A percentile compares a stretch with the other conserved stretches of the same genome.
phyloP scores from a whole-genome alignment of 2,329 filamentous ascomycete genomes.

The Albifimbria verrucaria region DNA sequence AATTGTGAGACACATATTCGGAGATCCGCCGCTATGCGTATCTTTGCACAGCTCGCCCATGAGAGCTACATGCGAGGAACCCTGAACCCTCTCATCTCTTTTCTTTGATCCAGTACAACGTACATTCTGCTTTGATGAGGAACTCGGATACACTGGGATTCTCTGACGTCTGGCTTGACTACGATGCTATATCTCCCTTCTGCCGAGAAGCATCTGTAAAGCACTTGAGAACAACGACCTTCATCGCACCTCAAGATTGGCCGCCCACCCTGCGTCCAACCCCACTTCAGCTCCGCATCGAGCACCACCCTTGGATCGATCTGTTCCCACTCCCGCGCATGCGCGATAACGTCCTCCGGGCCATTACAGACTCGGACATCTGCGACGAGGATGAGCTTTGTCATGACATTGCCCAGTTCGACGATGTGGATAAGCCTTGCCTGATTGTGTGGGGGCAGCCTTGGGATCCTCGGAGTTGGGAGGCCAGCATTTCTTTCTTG shows the following conservation, averaged over 20 bases:
- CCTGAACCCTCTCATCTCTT: not conserved
- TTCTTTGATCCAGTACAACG: not conserved
- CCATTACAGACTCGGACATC: not conserved
- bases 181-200: not conserved
- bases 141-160: slow-evolving; percentile 1
- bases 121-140: not conserved
- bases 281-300: not conserved
- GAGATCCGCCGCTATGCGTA: not conserved
- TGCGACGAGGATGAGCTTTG: slow-evolving; percentile 20
- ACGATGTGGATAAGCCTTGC: not conserved
- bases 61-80: not conserved
- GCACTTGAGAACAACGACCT: not conserved
- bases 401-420: slow-evolving; percentile 4
- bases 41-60: not conserved
- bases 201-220: not conserved
- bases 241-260: not conserved
- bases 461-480: not conserved
- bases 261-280: not conserved
- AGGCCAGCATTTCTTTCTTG: not conserved
- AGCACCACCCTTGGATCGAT: slow-evolving; percentile 34
- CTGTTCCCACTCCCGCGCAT: slow-evolving; percentile 29
- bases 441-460: not conserved
- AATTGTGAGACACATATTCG: too few species aligned
- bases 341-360: slow-evolving; percentile 27
- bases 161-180: not conserved